Base-by-base conservation (phyloP, 2,329 filamentous ascomycete species). In the Botrytis byssoidea region DNA sequence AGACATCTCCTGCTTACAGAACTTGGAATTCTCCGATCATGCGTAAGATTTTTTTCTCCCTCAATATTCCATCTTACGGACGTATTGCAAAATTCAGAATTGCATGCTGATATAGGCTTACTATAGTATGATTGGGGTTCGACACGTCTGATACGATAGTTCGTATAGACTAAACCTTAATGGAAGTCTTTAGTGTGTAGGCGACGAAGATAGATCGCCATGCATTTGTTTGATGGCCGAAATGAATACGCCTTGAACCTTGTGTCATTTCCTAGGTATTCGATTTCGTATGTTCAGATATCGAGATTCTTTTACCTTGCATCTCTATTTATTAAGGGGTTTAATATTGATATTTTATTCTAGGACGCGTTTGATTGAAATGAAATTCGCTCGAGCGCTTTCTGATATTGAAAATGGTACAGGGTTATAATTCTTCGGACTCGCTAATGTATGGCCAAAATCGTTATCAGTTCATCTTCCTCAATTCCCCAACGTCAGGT, bases 401-500 rank as follows among this genome's bases (percentile, higher is more conserved):
- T 67, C 55, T 29, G 25, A 67, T 67, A 55, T 67, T 67, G 46
- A 46, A 40, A 67, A 51, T n/a, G 16, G 32, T 51, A 55, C 42
- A 48, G 44, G 29, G 12, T 48, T 22, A 20, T 16, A 64, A 20
- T 29, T 35, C 37, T 40, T 48, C 46, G 51, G 22, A 35, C 46
- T 55, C 25, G 65, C 46, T 48, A 55, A n/a, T 51, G 48, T 68
- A 32, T 44, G 32, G n/a, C n/a, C 37, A 55, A 40, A 46, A n/a
- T 72, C 60, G 60, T 72, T 72, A 72, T 67, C 61, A 67, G 44
- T 57, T 46, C 61, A 46, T 67, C 25, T 66, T 66, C 32, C 46
- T 68, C 66, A 51, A 57, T 59, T 67, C 70, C 70, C 61, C 70
- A 72, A 29, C 20, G 29, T 57, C 37, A 65, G 59, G 35, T 40